phyloP scores from a whole-genome alignment of 345 rosid species.

The Stellera chamaejasme region DNA sequence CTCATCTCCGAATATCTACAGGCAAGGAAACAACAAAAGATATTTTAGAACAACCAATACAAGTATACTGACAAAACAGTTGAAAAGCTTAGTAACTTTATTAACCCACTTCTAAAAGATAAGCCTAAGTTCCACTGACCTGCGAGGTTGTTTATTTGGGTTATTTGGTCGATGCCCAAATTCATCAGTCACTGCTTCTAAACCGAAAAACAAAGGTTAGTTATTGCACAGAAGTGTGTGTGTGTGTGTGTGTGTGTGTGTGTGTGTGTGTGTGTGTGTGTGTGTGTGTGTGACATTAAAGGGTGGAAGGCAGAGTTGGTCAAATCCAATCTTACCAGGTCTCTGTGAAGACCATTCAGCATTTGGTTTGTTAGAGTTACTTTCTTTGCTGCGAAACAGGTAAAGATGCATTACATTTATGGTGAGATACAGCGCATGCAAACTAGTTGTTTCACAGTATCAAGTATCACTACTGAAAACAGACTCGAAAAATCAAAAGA shows the following conservation, averaged over 20 bases:
- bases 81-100: slow-evolving; percentile 2
- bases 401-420: not conserved
- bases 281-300: not conserved
- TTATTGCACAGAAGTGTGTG: slow-evolving; percentile 1
- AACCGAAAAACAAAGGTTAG: slow-evolving; percentile 3
- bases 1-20: slow-evolving; percentile 77
- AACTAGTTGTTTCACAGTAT: too few species aligned
- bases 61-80: not conserved
- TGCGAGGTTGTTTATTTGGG: slow-evolving; percentile 39
- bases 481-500: too few species aligned
- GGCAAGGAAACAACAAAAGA: slow-evolving; percentile 1
- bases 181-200: slow-evolving; percentile 53
- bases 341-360: slow-evolving; percentile 43
- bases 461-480: too few species aligned
- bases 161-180: slow-evolving; percentile 40
- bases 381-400: slow-evolving; percentile 46
- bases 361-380: slow-evolving; percentile 28
- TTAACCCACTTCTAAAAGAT: too few species aligned
- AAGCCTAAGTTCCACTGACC: slow-evolving; percentile 22
- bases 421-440: too few species aligned
- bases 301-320: not conserved
- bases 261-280: not conserved
- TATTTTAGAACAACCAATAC: not conserved
- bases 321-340: slow-evolving; percentile 36
- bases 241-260: not conserved